A percentile compares a stretch with the other conserved stretches of the same genome.
phyloP scores from a whole-genome alignment of 2,329 filamentous ascomycete species.

The Pestalotiopsis sp. region DNA sequence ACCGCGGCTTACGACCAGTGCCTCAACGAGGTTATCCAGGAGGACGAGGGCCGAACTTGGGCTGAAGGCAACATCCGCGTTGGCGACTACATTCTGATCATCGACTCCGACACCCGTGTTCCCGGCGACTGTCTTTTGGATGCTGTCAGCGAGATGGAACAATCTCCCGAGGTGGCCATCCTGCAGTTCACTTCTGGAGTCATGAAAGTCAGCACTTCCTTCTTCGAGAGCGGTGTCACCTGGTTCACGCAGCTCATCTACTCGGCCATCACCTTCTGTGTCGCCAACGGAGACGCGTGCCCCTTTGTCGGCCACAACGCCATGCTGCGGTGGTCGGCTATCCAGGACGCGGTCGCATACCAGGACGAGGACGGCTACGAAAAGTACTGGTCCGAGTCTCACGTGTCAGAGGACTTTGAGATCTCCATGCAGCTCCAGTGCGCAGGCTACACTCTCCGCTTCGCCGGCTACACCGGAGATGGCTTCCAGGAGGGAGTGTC shows the following conservation, averaged over 20 bases:
- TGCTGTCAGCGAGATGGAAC: conserved; percentile 81
- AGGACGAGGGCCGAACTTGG: conserved; percentile 69
- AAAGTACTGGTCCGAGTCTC: conserved; percentile 81
- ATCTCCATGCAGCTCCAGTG: conserved; percentile 79
- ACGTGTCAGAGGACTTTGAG: conserved; percentile 82
- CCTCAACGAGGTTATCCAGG: conserved; percentile 68
- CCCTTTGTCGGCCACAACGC: conserved; percentile 85
- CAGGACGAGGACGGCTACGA: conserved; percentile 71
- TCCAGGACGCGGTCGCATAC: conserved; percentile 72
- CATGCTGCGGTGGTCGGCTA: conserved; percentile 73
- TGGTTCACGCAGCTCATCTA: conserved; percentile 78
- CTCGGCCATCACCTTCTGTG: conserved; percentile 76
- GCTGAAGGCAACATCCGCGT: conserved; percentile 85
- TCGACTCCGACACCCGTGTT: conserved; percentile 80
- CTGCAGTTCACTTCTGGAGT: conserved; percentile 79
- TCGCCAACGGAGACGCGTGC: conserved; percentile 75
- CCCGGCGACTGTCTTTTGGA: conserved; percentile 78
- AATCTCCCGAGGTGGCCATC: conserved; percentile 77
- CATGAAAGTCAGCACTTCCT: conserved; percentile 77
- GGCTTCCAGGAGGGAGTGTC: conserved; percentile 85
- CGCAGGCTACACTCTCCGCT: conserved; percentile 71
- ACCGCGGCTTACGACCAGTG: conserved; percentile 66
- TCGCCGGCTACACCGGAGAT: conserved; percentile 74
- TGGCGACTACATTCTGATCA: conserved; percentile 80
- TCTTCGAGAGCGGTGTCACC: conserved; percentile 67